Evolutionary conservation across 768 basidiomycete species (phyloP).

Genomic region (Phanerochaete carnosa): DNA sequence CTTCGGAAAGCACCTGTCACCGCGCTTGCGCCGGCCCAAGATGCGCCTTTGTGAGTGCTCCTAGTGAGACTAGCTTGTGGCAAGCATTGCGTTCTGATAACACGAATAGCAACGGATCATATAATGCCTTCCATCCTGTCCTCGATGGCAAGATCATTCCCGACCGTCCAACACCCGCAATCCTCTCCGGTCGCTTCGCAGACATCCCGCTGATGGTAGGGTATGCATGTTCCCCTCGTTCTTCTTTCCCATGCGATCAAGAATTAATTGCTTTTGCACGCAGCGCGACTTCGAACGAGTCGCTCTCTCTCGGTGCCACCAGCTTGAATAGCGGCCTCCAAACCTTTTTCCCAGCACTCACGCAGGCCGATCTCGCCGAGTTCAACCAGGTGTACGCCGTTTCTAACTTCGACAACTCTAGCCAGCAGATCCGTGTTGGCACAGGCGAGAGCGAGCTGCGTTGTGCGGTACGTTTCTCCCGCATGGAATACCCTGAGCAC

Average conservation of each 20-base stretch:
- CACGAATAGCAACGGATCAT: conserved; percentile 35
- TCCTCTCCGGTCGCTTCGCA: conserved; percentile 43
- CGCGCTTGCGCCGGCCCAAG: conserved; percentile 52
- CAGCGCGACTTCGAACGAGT: conserved; percentile 59
- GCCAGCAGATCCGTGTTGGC: conserved; percentile 40
- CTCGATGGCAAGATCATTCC: conserved; percentile 51
- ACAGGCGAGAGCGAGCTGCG: conserved; percentile 49
- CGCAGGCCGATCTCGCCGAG: conserved; percentile 34
- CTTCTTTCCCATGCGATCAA: too few species aligned
- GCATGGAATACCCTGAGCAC: neutral
- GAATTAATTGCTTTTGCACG: too few species aligned
- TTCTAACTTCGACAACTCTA: conserved; percentile 38
- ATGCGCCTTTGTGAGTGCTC: conserved; percentile 45
- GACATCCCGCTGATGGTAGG: conserved; percentile 58
- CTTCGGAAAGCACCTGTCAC: conserved; percentile 48
- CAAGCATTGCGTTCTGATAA: neutral
- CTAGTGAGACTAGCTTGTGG: neutral
- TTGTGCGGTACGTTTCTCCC: conserved; percentile 45
- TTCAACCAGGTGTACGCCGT: conserved; percentile 41
- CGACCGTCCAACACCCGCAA: conserved; percentile 45
- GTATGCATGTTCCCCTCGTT: conserved; percentile 30
- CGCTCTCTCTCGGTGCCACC: conserved; percentile 37
- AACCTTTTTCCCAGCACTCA: conserved; percentile 43
- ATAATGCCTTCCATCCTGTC: conserved; percentile 49
- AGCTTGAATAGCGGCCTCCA: conserved; percentile 36